phyloP scores from a whole-genome alignment of 2,329 filamentous ascomycete genomes.

The Metarhizium guizhouense region DNA sequence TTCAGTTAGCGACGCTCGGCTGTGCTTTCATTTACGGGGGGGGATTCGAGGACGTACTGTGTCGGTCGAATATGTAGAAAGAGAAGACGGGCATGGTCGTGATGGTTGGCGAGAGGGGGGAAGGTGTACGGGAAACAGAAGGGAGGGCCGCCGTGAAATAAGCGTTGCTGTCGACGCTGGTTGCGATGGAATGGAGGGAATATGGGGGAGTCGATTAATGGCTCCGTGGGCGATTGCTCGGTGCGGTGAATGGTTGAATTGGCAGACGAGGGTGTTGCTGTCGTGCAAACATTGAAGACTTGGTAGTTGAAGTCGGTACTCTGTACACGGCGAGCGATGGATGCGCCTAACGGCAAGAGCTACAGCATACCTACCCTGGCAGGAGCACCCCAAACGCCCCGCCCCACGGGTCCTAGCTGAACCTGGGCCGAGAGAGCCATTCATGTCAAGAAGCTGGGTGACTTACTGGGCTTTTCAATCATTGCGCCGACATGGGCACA shows the following conservation, averaged over 20 bases:
- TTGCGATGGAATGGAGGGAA: not conserved
- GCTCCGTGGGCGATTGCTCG: not conserved
- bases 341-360: too few species aligned
- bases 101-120: not conserved
- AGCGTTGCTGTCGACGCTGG: too few species aligned
- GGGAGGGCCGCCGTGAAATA: not conserved
- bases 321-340: too few species aligned
- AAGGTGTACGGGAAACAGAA: not conserved
- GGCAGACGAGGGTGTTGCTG: not conserved
- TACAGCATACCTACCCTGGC: too few species aligned
- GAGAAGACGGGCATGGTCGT: slow-evolving; percentile 80
- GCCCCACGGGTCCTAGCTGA: too few species aligned
- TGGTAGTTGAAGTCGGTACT: too few species aligned
- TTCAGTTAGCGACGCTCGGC: not conserved
- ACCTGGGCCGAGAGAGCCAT: too few species aligned
- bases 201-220: not conserved
- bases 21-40: not conserved
- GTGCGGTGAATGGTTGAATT: not conserved
- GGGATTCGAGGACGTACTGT: slow-evolving; percentile 54
- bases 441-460: too few species aligned
- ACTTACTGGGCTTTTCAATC: too few species aligned
- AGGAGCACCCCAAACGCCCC: too few species aligned
- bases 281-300: not conserved
- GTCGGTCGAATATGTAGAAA: slow-evolving; percentile 98
- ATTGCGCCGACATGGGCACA: not conserved